These are phyloP conservation scores for Pleurotus citrinopileatus DNA, from an alignment of 768 basidiomycete species.

Conservation along the genomic window DNA sequence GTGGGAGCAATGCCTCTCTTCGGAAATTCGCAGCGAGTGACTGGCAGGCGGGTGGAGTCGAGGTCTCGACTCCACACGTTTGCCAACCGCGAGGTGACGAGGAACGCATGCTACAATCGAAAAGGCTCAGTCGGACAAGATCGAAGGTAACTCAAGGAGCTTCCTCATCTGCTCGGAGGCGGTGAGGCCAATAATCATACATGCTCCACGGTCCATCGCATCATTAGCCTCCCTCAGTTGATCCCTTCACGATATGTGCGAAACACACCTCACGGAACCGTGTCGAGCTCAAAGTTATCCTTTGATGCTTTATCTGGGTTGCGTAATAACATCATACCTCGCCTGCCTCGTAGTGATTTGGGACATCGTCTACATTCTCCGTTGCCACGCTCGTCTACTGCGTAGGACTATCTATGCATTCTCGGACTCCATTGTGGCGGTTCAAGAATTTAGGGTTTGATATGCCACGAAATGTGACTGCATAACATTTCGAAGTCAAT, in stretches of 20 bases:
- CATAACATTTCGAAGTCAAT: not conserved
- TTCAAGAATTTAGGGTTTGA: not conserved
- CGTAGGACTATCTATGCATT: too few species aligned
- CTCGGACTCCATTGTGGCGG: too few species aligned
- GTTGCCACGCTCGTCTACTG: too few species aligned
- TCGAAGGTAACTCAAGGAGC: not conserved
- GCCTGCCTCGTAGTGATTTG: too few species aligned
- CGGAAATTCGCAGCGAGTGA: conserved; percentile 61
- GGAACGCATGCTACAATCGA: conserved; percentile 12
- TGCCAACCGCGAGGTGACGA: conserved; percentile 17
- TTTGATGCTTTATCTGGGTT: too few species aligned
- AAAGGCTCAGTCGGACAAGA: conserved; percentile 10
- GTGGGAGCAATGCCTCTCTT: conserved; percentile 71
- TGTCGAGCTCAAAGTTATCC: too few species aligned
- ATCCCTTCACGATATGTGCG: too few species aligned
- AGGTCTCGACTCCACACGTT: conserved; percentile 29
- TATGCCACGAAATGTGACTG: not conserved
- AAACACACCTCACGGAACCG: too few species aligned
- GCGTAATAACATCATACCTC: too few species aligned
- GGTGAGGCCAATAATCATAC: not conserved
- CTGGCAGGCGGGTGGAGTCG: conserved; percentile 45
- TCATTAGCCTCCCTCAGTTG: too few species aligned
- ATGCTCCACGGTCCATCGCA: too few species aligned
- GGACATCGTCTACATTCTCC: too few species aligned
- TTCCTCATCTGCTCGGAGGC: conserved; percentile 6